phyloP scores from a whole-genome alignment of 805 yeast genomes.

The Candida maesae region DNA sequence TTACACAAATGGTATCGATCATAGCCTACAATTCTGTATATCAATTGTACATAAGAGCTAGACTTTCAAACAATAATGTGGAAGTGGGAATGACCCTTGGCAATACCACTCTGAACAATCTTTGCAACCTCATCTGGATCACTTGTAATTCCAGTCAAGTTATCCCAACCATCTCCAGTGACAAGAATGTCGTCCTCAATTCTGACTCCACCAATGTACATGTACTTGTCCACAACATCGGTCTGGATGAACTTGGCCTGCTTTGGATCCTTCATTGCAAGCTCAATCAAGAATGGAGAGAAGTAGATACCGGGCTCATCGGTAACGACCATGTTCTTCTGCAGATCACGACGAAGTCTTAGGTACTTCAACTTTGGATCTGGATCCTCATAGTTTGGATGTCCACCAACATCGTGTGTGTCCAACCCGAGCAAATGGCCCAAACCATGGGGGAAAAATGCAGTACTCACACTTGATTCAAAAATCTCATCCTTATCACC shows the following conservation, averaged over 20 bases:
- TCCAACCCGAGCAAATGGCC: slow-evolving; percentile 95
- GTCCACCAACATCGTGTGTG: slow-evolving; percentile 94
- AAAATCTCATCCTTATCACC: slow-evolving; percentile 61
- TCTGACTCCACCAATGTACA: slow-evolving; percentile 95
- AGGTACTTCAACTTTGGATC: slow-evolving; percentile 73
- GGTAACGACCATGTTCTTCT: slow-evolving; percentile 81
- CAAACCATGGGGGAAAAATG: slow-evolving; percentile 92
- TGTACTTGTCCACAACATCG: slow-evolving; percentile 68
- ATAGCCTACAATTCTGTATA: too few species aligned
- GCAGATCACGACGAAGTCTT: slow-evolving; percentile 71
- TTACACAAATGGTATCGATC: too few species aligned
- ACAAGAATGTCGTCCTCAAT: slow-evolving; percentile 91
- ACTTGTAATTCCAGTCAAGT: slow-evolving; percentile 76
- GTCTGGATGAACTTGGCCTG: slow-evolving; percentile 44
- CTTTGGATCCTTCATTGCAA: slow-evolving; percentile 45
- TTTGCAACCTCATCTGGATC: slow-evolving; percentile 79
- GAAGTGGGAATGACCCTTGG: slow-evolving; percentile 59
- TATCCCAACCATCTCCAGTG: slow-evolving; percentile 72
- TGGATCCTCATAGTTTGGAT: slow-evolving; percentile 79
- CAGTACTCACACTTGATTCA: slow-evolving; percentile 64
- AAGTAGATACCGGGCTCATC: slow-evolving; percentile 96
- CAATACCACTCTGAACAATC: slow-evolving; percentile 69
- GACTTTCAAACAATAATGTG: slow-evolving; percentile 43
- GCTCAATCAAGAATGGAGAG: slow-evolving; percentile 73
- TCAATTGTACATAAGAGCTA: too few species aligned